Conservation (phyloP, 768 basidiomycete genomes). For the Collybiopsis confluens region DNA sequence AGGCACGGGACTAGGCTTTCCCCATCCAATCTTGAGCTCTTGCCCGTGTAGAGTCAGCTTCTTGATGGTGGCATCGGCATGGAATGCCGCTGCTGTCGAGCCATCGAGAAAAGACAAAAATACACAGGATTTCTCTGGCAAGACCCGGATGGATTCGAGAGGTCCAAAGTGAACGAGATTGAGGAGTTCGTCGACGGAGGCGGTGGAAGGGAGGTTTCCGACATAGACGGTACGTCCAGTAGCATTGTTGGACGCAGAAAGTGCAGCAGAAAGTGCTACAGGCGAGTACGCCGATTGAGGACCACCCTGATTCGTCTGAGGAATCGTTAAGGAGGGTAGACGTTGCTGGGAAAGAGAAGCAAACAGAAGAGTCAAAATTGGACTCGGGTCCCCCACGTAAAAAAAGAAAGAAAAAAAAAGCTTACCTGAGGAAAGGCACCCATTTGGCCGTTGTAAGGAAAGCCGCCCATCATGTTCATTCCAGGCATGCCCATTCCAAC, state of each 20-base stretch:
- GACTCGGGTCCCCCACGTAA: no score
- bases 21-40: conserved; percentile 99
- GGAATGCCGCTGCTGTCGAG: conserved; percentile 90
- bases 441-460: conserved; percentile 70
- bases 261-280: conserved; percentile 68
- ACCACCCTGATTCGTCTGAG: conserved; percentile 53
- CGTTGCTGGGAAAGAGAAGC: conserved; percentile 39
- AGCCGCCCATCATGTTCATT: conserved; percentile 68
- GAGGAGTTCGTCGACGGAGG: conserved; percentile 95
- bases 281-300: conserved; percentile 60
- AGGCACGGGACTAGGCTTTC: conserved; percentile 88
- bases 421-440: conserved; percentile 63
- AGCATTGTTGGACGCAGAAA: conserved; percentile 60
- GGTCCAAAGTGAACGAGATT: conserved; percentile 98
- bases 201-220: conserved; percentile 91
- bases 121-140: conserved; percentile 96
- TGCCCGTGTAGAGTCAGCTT: conserved; percentile 90
- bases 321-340: conserved; percentile 59
- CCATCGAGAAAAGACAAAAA: conserved; percentile 98
- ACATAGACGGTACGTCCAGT: conserved; percentile 94
- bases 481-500: conserved; percentile 76
- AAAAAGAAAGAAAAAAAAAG: conserved; percentile 6
- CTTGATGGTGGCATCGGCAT: conserved; percentile 94
- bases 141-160: conserved; percentile 88
- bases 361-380: neutral